Base-by-base conservation (phyloP, 352 stramenopile genomes). In the Pythium apleroticum region DNA sequence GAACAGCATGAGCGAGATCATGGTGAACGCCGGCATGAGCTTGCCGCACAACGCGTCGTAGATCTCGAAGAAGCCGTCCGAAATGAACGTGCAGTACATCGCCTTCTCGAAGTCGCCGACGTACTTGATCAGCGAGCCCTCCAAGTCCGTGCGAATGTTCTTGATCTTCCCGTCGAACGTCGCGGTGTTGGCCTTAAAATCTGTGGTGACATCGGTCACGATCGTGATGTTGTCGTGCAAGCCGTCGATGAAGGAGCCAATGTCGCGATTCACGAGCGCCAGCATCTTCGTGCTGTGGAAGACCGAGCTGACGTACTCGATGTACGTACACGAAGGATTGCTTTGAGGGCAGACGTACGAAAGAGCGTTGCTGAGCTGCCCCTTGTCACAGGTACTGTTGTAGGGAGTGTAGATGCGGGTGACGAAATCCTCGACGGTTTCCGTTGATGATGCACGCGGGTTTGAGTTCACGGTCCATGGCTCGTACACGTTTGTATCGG, bases 1-100 rank as follows among this genome's bases (percentile, higher is more conserved):
- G 59, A 89, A 89, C 20, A 91, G 60, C 78, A 88, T 85, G 68
- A 91, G 75, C 37, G 82, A 80, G 65, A 91, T 86, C 82, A 91
- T 89, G 3, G 78, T 86, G 57, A 91, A 76, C 27, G 80, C 66
- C 45, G 82, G 80, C 71, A 88, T 82, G 46, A 91, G 66, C n/a
- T 88, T 66, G 17, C 70, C 71, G 24, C 82, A 91, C 0, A 91
- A 66, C 52, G 76, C 61, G 11, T 77, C 35, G 67, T 81, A 88
- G 53, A 91, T 77, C 1, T 61, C 37, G 67, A 68, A 71, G 61
- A 70, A 91, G n/a, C 76, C 72, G 37, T 75, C 62, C 1, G 65
- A 72, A 24, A 88, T 68, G 60, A 91, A 87, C 10, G 67, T 77
- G 71, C 82, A 91, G 65, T 84, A 76, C 82, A 91, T 91, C 31